Evolutionary conservation across 208 protist species (phyloP).

Genomic region (Crithidia sp.): DNA sequence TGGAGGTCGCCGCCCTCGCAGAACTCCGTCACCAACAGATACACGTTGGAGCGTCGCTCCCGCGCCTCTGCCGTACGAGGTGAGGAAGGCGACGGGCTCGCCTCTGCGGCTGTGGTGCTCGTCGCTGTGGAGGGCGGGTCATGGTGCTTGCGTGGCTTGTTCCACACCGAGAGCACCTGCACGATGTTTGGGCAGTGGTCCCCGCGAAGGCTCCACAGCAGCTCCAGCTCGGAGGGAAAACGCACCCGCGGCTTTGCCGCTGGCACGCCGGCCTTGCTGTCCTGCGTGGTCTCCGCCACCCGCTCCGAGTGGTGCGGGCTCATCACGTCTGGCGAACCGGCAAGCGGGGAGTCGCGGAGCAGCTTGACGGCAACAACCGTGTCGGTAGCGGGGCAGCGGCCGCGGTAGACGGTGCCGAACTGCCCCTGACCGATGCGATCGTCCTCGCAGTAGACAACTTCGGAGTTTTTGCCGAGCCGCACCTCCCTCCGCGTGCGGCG

Average conservation of each 20-base stretch:
- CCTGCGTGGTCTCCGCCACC: not conserved
- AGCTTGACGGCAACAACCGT: conserved; percentile 61
- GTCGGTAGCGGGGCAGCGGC: conserved; percentile 22
- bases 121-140: not conserved
- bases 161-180: conserved; percentile 35
- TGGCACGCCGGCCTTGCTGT: not conserved
- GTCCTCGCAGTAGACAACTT: conserved; percentile 43
- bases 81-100: conserved; percentile 5
- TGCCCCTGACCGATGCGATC: conserved; percentile 52
- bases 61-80: conserved; percentile 1
- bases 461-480: conserved; percentile 34
- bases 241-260: conserved; percentile 6
- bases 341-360: conserved; percentile 29
- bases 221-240: conserved; percentile 29
- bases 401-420: conserved; percentile 66
- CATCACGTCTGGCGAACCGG: conserved; percentile 2
- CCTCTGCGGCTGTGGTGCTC: not conserved
- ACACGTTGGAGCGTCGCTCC: conserved; percentile 23
- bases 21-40: conserved; percentile 63
- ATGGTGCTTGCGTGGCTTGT: conserved; percentile 27
- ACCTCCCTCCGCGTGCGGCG: conserved; percentile 8
- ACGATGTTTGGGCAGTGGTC: conserved; percentile 53
- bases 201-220: conserved; percentile 38
- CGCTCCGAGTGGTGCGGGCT: conserved; percentile 6
- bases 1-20: conserved; percentile 70